phyloP scores from a whole-genome alignment of 2,329 filamentous ascomycete genomes.

The Botrytis deweyae region DNA sequence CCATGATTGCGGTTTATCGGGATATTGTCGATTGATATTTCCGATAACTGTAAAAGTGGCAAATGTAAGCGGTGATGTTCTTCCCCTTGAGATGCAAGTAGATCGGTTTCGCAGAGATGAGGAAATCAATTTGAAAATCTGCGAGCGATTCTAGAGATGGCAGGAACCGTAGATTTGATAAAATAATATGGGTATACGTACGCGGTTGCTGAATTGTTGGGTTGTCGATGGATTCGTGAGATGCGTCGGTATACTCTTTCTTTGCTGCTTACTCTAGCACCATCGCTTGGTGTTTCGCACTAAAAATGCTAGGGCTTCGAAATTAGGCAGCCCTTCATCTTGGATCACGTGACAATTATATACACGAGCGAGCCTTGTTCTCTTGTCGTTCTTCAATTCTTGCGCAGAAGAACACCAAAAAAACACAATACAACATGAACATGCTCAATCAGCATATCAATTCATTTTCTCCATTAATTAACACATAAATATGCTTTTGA shows the following conservation, averaged over 20 bases:
- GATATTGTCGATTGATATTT: conserved; percentile 28
- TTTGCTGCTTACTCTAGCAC: neutral
- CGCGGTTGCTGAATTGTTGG: conserved; percentile 19
- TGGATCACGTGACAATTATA: neutral
- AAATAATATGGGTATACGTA: conserved; percentile 19
- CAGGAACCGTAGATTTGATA: neutral
- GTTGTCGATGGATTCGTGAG: conserved; percentile 15
- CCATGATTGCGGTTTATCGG: conserved; percentile 63
- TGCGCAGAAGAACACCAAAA: neutral
- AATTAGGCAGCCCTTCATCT: conserved; percentile 6
- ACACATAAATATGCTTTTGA: neutral
- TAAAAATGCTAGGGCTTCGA: conserved; percentile 14
- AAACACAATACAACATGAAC: neutral
- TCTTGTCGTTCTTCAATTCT: neutral
- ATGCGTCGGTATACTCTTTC: conserved; percentile 4
- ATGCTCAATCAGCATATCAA: neutral
- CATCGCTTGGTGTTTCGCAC: conserved; percentile 14
- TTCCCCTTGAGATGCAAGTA: neutral
- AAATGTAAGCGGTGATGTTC: conserved; percentile 16
- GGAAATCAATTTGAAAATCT: conserved; percentile 12
- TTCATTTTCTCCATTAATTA: neutral
- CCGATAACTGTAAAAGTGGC: conserved; percentile 34
- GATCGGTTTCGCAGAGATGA: neutral
- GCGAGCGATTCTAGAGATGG: neutral
- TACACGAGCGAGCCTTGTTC: neutral